A percentile compares a stretch with the other conserved stretches of the same genome.
phyloP scores from a whole-genome alignment of 2,329 filamentous ascomycete genomes.

The Alternaria metachromatica region DNA sequence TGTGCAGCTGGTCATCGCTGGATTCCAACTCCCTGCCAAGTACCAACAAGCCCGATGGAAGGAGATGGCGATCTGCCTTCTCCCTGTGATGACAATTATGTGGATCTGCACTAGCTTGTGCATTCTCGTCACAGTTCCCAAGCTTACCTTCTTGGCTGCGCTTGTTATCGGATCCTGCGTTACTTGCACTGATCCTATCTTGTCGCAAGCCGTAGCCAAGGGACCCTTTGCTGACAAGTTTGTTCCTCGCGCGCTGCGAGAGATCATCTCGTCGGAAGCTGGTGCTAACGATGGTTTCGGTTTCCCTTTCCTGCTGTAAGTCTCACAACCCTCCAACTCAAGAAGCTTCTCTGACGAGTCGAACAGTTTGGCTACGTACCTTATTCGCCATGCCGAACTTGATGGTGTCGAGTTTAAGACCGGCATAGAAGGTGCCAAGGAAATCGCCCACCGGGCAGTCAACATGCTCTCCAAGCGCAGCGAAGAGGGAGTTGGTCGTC shows the following conservation, averaged over 20 bases:
- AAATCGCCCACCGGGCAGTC: conserved; percentile 1
- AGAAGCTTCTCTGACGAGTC: not conserved
- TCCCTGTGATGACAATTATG: conserved; percentile 68
- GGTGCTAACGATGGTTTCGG: conserved; percentile 69
- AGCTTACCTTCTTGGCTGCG: conserved; percentile 56
- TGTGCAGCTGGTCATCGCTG: conserved; percentile 68
- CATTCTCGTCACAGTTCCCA: conserved; percentile 62
- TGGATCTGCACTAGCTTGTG: conserved; percentile 66
- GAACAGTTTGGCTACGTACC: conserved; percentile 58
- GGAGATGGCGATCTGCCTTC: conserved; percentile 62
- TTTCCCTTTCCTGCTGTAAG: conserved; percentile 62
- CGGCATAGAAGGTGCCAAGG: not conserved
- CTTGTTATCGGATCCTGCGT: conserved; percentile 67
- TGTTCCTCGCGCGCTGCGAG: conserved; percentile 63
- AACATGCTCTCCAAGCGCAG: conserved; percentile 15
- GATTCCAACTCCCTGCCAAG: conserved; percentile 66
- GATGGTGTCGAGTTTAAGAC: conserved; percentile 33
- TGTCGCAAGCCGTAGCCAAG: conserved; percentile 68
- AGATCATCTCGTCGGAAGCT: conserved; percentile 68
- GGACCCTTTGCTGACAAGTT: conserved; percentile 69
- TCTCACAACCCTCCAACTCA: not conserved
- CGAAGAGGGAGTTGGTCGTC: conserved; percentile 55
- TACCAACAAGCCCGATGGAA: conserved; percentile 60
- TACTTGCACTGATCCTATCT: conserved; percentile 67
- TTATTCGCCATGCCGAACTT: conserved; percentile 61